Conservation (phyloP, 164 flowering plant species). For the Liriodendron chinense region DNA sequence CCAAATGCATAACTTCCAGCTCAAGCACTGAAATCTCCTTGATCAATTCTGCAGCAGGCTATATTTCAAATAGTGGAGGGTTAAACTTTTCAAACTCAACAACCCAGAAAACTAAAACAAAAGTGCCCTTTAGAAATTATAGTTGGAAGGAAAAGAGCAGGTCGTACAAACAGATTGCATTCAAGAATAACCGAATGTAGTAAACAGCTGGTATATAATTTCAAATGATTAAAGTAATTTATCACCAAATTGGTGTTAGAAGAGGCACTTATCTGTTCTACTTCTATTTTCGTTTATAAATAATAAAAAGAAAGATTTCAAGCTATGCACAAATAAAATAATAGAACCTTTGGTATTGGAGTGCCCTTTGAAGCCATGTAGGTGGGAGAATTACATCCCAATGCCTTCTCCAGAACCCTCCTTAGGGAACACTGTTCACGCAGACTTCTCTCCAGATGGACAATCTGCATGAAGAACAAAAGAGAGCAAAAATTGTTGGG, state of each 20-base stretch:
- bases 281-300: not conserved
- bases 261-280: no score
- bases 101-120: not conserved
- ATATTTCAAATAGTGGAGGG: conserved; percentile 13
- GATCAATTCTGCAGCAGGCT: conserved; percentile 39
- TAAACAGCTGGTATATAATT: not conserved
- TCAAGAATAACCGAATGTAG: not conserved
- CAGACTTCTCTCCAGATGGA: conserved; percentile 1
- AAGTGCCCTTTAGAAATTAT: no score
- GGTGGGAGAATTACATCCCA: conserved; percentile 9
- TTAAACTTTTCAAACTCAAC: not conserved
- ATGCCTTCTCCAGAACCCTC: conserved; percentile 13
- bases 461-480: conserved; percentile 7
- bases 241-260: no score
- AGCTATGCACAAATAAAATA: not conserved
- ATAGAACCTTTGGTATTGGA: conserved; percentile 28
- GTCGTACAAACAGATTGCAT: not conserved
- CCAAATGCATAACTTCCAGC: conserved; percentile 44
- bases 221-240: no score
- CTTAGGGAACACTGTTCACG: conserved; percentile 6
- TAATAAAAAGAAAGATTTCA: not conserved
- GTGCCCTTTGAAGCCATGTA: conserved; percentile 9
- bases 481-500: not conserved
- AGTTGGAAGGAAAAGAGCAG: not conserved
- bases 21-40: conserved; percentile 48